These are phyloP conservation scores for Cenchrus americanus DNA, from an alignment of 176 grass and related monocot species.

Conservation along the genomic window DNA sequence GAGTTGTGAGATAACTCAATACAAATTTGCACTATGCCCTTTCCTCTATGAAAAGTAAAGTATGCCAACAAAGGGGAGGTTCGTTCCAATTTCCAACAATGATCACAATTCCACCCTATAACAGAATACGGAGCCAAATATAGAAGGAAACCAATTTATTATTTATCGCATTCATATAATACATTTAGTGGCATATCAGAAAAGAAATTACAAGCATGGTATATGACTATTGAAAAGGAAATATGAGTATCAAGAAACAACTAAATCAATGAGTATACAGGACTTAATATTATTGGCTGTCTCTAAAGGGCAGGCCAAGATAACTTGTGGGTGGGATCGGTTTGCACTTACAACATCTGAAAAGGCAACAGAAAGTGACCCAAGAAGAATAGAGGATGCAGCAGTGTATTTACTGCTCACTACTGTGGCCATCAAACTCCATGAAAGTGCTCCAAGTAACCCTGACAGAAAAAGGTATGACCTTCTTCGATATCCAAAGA, in stretches of 20 bases:
- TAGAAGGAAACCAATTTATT: conserved; percentile 2
- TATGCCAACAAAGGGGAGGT: no score
- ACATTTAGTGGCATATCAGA: background rate
- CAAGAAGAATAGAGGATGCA: conserved; percentile 85
- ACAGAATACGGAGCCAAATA: background rate
- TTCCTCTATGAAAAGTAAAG: background rate
- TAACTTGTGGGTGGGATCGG: conserved; percentile 22
- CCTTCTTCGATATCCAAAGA: conserved; percentile 95
- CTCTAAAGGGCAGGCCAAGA: background rate
- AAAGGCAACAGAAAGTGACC: conserved; percentile 99
- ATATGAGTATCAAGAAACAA: conserved; percentile 12
- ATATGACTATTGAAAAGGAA: conserved; percentile 9
- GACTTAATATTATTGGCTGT: background rate
- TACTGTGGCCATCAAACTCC: conserved; percentile 85
- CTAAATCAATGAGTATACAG: background rate
- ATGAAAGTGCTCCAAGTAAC: conserved; percentile 96
- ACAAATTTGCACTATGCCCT: background rate
- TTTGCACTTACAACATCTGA: conserved; percentile 91
- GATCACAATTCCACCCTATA: background rate
- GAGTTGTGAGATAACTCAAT: background rate
- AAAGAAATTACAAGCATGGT: background rate
- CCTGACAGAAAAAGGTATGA: conserved; percentile 96
- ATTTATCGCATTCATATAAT: background rate
- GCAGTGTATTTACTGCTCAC: conserved; percentile 94
- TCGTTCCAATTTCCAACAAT: background rate